These are phyloP conservation scores for Aphanomyces cochlioides DNA, from an alignment of 352 stramenopile species.

Conservation along the genomic window DNA sequence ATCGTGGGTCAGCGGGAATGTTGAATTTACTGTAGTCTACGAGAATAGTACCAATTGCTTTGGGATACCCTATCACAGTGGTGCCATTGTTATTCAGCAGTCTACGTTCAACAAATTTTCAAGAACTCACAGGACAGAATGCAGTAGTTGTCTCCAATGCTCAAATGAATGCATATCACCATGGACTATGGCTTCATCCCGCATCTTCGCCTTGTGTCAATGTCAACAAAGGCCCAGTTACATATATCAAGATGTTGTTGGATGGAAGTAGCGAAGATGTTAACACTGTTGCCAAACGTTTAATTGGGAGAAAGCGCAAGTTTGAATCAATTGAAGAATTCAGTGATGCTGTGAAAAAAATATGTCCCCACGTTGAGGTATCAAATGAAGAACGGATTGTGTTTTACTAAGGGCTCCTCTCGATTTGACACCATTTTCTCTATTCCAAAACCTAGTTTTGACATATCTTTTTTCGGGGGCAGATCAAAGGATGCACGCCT, in stretches of 20 bases:
- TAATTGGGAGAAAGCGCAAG: not conserved
- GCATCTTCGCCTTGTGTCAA: not conserved
- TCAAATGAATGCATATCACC: constrained; percentile 5
- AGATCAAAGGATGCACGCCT: too few species aligned
- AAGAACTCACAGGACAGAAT: not conserved
- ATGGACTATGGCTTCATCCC: constrained; percentile 4
- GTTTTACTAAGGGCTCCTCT: not conserved
- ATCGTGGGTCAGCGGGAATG: not conserved
- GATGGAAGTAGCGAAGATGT: not conserved
- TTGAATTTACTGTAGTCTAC: not conserved
- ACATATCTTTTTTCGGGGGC: too few species aligned
- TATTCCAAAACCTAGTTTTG: too few species aligned
- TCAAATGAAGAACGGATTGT: constrained; percentile 4
- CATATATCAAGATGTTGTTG: constrained; percentile 4
- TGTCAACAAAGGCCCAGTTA: not conserved
- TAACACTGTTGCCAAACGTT: not conserved
- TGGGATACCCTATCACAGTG: not conserved
- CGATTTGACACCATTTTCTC: too few species aligned
- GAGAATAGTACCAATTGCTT: not conserved
- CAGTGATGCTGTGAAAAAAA: not conserved
- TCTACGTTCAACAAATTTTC: not conserved
- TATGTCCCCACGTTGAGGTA: not conserved
- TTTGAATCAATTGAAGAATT: not conserved
- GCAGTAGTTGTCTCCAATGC: not conserved
- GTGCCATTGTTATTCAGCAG: constrained; percentile 1